Evolutionary conservation across 768 basidiomycete species (phyloP).

Genomic region (Suillus occidentalis): DNA sequence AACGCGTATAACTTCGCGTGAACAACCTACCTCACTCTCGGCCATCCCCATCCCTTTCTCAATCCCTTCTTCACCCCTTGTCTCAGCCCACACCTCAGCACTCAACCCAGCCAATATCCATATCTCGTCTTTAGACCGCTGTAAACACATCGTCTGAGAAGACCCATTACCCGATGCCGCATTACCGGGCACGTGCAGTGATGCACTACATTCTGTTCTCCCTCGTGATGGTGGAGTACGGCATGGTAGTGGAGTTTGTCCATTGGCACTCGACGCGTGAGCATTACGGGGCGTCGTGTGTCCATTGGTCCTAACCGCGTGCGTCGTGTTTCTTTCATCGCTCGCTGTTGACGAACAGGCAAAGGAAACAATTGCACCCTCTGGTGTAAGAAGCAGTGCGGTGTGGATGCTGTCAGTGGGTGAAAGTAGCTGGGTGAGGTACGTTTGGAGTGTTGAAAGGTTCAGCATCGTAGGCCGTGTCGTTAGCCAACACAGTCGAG

Average conservation of each 20-base stretch:
- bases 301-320: not conserved
- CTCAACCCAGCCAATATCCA: conserved; percentile 71
- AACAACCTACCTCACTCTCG: conserved; percentile 66
- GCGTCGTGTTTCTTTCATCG: not conserved
- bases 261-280: not conserved
- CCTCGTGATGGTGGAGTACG: not conserved
- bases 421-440: conserved; percentile 62
- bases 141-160: not conserved
- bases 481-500: not conserved
- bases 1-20: not conserved
- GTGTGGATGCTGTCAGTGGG: conserved; percentile 62
- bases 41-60: conserved; percentile 52
- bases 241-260: not conserved
- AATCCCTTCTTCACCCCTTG: conserved; percentile 43
- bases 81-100: conserved; percentile 79
- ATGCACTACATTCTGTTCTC: not conserved
- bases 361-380: conserved; percentile 73
- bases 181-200: too few species aligned
- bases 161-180: not conserved
- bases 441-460: conserved; percentile 63
- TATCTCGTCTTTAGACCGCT: conserved; percentile 68
- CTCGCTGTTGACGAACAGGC: conserved; percentile 46
- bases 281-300: not conserved
- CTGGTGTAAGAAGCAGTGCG: conserved; percentile 65
- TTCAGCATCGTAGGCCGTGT: conserved; percentile 53